A percentile compares a stretch with the other conserved stretches of the same genome.
Conservation (phyloP, 1,139 yeast species). For the Nakaseomyces nivariensis region DNA sequence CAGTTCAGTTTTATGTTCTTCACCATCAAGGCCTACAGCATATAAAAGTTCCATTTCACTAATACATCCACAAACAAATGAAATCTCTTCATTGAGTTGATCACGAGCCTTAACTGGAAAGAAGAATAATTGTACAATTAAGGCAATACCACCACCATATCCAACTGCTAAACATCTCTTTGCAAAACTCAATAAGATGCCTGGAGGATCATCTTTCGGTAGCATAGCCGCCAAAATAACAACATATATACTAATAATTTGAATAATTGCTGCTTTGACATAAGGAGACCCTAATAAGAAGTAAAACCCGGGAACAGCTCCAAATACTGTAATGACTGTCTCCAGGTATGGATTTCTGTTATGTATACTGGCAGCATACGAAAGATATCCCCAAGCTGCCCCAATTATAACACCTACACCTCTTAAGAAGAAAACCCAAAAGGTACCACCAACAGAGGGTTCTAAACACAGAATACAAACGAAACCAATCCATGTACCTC, state of each 20-base stretch:
- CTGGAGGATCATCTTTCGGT: conserved; percentile 34
- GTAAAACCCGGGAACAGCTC: conserved; percentile 39
- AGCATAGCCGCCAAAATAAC: conserved; percentile 36
- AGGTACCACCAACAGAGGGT: conserved; percentile 43
- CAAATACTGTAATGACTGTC: conserved; percentile 34
- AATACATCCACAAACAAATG: conserved; percentile 33
- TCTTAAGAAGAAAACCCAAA: conserved; percentile 37
- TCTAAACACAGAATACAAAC: conserved; percentile 41
- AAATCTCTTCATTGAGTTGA: conserved; percentile 34
- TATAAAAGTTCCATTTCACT: conserved; percentile 33
- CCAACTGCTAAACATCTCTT: conserved; percentile 42
- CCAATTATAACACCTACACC: conserved; percentile 39
- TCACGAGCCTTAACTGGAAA: conserved; percentile 42
- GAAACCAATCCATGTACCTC: conserved; percentile 46
- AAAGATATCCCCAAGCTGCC: conserved; percentile 40
- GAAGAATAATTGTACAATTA: conserved; percentile 35
- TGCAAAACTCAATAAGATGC: conserved; percentile 37
- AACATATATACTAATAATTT: conserved; percentile 37
- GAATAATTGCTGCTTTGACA: conserved; percentile 42
- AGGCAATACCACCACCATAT: conserved; percentile 40
- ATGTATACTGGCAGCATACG: conserved; percentile 36
- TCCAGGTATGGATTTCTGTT: conserved; percentile 36
- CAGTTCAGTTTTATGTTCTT: conserved; percentile 20
- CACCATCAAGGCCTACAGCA: conserved; percentile 36
- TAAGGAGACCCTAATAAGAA: conserved; percentile 37